Evolutionary conservation across 2,329 filamentous ascomycete genomes (phyloP).

Genomic region (Aspergillus novofumigatus): DNA sequence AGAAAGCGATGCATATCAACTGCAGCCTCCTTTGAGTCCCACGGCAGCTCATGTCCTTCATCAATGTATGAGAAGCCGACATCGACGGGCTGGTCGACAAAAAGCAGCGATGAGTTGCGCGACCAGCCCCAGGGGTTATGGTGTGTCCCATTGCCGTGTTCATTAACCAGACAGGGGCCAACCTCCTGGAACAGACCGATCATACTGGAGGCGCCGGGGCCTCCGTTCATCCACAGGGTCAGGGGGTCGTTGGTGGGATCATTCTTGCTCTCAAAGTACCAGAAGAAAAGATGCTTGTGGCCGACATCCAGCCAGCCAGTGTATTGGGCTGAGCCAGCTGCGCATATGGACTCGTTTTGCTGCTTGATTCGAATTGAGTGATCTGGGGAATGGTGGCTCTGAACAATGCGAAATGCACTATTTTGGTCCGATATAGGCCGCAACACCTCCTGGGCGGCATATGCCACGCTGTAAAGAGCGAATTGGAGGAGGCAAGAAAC

Average conservation of each 20-base stretch:
- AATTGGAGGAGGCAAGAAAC: not conserved
- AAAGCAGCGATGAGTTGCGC: conserved; percentile 21
- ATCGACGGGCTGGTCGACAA: conserved; percentile 24
- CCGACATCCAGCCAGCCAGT: conserved; percentile 25
- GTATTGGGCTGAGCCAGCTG: conserved; percentile 23
- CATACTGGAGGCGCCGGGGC: conserved; percentile 19
- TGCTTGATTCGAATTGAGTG: conserved; percentile 23
- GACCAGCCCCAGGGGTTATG: conserved; percentile 21
- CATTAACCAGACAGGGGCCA: conserved; percentile 14
- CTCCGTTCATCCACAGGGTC: conserved; percentile 21
- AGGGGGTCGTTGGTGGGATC: conserved; percentile 17
- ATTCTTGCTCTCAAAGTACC: conserved; percentile 23
- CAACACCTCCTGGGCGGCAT: not conserved
- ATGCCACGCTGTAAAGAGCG: not conserved
- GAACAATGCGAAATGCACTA: not conserved
- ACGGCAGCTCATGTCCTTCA: conserved; percentile 5
- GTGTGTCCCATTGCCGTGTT: conserved; percentile 19
- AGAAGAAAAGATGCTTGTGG: conserved; percentile 16
- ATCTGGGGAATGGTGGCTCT: conserved; percentile 3
- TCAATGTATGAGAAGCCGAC: conserved; percentile 26
- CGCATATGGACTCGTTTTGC: conserved; percentile 22
- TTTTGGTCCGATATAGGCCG: not conserved
- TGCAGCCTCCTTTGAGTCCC: conserved; percentile 40
- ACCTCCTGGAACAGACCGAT: conserved; percentile 14
- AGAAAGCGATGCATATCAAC: conserved; percentile 49